Conservation (phyloP, 1,284 basidiomycete species). For the Fomitopsis schrenkii region DNA sequence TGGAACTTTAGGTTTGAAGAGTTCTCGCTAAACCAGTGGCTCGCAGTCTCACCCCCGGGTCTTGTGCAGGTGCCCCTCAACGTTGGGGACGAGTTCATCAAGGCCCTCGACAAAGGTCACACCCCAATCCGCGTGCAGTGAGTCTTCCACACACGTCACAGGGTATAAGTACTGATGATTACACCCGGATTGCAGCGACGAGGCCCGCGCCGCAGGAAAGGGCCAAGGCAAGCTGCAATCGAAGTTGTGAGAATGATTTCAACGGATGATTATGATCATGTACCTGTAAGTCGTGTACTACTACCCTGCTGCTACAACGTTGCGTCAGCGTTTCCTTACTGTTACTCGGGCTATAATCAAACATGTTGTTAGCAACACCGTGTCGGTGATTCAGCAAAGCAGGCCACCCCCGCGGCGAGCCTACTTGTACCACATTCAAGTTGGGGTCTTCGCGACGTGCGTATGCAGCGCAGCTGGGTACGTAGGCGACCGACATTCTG, state of each 20-base stretch:
- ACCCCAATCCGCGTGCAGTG: conserved; percentile 4
- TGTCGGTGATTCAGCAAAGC: too few relatives aligned
- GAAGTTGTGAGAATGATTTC: background rate
- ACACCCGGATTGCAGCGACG: background rate
- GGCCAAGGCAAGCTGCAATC: background rate
- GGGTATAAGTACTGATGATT: background rate
- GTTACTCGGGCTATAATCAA: too few relatives aligned
- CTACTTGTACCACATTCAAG: too few relatives aligned
- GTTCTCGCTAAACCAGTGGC: conserved; percentile 40
- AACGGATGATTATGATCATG: background rate
- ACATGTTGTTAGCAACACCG: too few relatives aligned
- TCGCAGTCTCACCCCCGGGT: conserved; percentile 56
- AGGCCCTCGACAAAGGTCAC: conserved; percentile 27
- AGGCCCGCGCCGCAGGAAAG: background rate
- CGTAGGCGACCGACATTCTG: too few relatives aligned
- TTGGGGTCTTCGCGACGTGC: too few relatives aligned
- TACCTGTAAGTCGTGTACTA: background rate
- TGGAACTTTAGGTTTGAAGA: conserved; percentile 13
- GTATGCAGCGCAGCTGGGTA: too few relatives aligned
- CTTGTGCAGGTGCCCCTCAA: conserved; percentile 58
- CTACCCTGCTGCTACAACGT: background rate
- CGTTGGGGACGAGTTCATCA: conserved; percentile 45
- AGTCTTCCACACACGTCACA: background rate
- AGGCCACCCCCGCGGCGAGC: too few relatives aligned
- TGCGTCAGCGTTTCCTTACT: too few relatives aligned